Conservation (phyloP, 1,284 basidiomycete species). For the Termitomyces sp. region DNA sequence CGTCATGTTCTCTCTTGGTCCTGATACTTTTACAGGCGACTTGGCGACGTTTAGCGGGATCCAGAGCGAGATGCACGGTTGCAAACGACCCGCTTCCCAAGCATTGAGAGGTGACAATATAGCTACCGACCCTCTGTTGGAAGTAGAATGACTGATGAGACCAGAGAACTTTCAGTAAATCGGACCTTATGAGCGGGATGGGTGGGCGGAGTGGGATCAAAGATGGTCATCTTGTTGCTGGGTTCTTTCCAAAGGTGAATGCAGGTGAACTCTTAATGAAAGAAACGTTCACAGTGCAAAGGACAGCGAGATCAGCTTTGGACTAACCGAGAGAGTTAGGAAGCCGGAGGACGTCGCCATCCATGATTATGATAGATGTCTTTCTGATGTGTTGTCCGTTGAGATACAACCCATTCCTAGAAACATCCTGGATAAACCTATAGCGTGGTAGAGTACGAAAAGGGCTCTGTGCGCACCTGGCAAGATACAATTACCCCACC, state of each 20-base stretch:
- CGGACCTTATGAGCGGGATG: conserved; percentile 48
- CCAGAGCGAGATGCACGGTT: conserved; percentile 71
- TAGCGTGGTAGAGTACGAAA: neutral
- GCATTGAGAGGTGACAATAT: conserved; percentile 67
- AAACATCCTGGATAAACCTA: conserved; percentile 50
- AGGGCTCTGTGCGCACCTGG: conserved; percentile 39
- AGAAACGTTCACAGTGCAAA: neutral
- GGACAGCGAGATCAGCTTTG: neutral
- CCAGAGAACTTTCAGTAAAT: neutral
- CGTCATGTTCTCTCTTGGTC: conserved; percentile 48
- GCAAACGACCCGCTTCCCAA: conserved; percentile 80
- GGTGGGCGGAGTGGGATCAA: conserved; percentile 57
- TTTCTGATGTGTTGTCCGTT: conserved; percentile 66
- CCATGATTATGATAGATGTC: conserved; percentile 63
- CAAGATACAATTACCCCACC: conserved; percentile 74
- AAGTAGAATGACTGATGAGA: conserved; percentile 1
- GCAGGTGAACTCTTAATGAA: conserved; percentile 57
- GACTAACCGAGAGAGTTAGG: conserved; percentile 55
- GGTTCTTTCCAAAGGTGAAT: conserved; percentile 49
- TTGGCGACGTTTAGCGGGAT: conserved; percentile 57
- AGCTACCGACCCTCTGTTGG: conserved; percentile 46
- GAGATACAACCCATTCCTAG: conserved; percentile 71
- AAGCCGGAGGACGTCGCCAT: conserved; percentile 66
- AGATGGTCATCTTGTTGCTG: conserved; percentile 46
- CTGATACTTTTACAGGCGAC: conserved; percentile 81